A percentile compares a stretch with the other conserved stretches of the same genome.
Evolutionary conservation across 768 basidiomycete genomes (phyloP).

Genomic region (Podaxis sp.): DNA sequence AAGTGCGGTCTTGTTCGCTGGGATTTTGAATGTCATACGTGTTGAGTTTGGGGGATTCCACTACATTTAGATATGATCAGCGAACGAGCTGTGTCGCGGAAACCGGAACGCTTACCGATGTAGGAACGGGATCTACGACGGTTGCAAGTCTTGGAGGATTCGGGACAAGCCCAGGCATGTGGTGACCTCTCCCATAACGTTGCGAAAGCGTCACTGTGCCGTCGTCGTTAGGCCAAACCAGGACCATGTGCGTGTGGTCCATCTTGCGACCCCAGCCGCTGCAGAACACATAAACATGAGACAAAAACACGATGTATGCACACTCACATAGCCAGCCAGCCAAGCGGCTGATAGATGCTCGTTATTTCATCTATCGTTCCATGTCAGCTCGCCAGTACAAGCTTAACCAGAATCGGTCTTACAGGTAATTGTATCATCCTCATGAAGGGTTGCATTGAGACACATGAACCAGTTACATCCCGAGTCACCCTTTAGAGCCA

Average conservation of each 20-base stretch:
- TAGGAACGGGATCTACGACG: constrained; percentile 32
- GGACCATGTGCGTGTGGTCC: constrained; percentile 54
- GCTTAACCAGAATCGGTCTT: constrained; percentile 18
- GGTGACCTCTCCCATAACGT: constrained; percentile 45
- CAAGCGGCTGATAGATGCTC: constrained; percentile 36
- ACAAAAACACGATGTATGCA: not conserved
- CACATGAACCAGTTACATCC: constrained; percentile 45
- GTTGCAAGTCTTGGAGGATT: constrained; percentile 48
- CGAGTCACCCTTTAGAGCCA: constrained; percentile 42
- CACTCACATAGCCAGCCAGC: constrained; percentile 56
- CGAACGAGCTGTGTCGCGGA: not conserved
- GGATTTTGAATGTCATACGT: constrained; percentile 42
- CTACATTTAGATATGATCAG: constrained; percentile 14
- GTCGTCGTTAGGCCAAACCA: constrained; percentile 51
- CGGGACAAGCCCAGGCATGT: constrained; percentile 43
- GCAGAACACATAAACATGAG: constrained; percentile 5
- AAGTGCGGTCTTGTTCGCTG: constrained; percentile 35
- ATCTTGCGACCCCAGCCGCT: constrained; percentile 54
- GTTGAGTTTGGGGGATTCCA: constrained; percentile 34
- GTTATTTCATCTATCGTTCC: constrained; percentile 44
- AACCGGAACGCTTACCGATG: constrained; percentile 28
- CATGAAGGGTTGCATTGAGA: constrained; percentile 42
- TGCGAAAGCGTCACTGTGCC: constrained; percentile 60
- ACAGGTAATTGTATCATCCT: constrained; percentile 46
- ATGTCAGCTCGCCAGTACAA: not conserved